phyloP scores from a whole-genome alignment of 192 early-diverging fungal species.

The Entomortierella beljakovae region DNA sequence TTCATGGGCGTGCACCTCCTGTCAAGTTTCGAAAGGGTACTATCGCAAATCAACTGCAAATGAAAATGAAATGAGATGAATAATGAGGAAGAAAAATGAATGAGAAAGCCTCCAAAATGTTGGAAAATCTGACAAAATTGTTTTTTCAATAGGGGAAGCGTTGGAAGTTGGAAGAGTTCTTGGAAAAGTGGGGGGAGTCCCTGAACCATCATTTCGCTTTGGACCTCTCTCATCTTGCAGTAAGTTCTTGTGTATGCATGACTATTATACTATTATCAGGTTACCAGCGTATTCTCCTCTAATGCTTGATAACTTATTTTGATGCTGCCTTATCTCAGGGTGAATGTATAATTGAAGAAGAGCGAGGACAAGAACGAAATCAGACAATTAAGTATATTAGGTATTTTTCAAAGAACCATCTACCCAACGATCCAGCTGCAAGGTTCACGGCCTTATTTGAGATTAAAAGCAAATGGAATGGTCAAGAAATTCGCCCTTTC shows the following conservation, averaged over 20 bases:
- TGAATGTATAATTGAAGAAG: slow-evolving; percentile 35
- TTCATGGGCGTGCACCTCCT: slow-evolving; percentile 41
- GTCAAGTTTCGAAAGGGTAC: slow-evolving; percentile 31
- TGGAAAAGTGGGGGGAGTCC: slow-evolving; percentile 52
- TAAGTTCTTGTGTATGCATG: slow-evolving; percentile 10
- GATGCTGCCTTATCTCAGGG: slow-evolving; percentile 39
- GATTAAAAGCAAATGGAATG: slow-evolving; percentile 57
- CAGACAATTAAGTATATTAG: slow-evolving; percentile 40
- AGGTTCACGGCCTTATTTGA: slow-evolving; percentile 59
- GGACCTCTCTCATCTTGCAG: slow-evolving; percentile 39
- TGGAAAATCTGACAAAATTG: too few species aligned
- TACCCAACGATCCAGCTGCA: slow-evolving; percentile 55
- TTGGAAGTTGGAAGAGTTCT: slow-evolving; percentile 56
- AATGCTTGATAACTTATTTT: not conserved
- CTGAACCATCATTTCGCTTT: slow-evolving; percentile 48
- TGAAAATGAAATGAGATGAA: too few species aligned
- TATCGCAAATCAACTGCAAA: too few species aligned
- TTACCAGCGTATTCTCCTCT: not conserved
- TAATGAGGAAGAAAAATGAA: too few species aligned
- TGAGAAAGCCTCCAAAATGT: too few species aligned
- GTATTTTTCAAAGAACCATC: slow-evolving; percentile 51
- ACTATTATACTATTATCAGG: too few species aligned
- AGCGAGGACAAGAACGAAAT: slow-evolving; percentile 20
- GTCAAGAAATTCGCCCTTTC: slow-evolving; percentile 59
- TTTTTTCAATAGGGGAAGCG: slow-evolving; percentile 46